Base-by-base conservation (phyloP, 2,329 filamentous ascomycete species). In the Rhytidhysteron rufulum region DNA sequence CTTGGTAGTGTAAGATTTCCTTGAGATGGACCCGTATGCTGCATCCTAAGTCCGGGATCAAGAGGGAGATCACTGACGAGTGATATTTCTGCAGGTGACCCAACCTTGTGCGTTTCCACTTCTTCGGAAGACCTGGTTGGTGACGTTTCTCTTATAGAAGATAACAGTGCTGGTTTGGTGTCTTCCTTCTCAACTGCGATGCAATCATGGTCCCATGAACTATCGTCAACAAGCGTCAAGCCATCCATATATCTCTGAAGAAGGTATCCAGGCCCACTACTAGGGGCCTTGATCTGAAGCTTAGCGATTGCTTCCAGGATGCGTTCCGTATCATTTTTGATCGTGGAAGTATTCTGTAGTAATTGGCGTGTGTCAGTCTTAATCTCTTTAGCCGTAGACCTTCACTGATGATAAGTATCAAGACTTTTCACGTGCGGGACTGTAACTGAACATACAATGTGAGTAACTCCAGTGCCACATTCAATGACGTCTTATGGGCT, bases 161-260 rank as follows among this genome's bases (percentile, higher is more conserved):
- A 27, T 27, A 27, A 13, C 7, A 13, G 7, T 27, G 7, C 8
- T 27, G 24, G 24, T 7, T 27, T 7, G n/a, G n/a, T n/a, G n/a
- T n/a, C n/a, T 27, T 27, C 24, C 8, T 27, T 27, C 24, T 7
- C 7, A 27, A 13, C 7, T 27, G 7, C 13, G 24, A 27, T 27
- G 24, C 8, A 27, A 27, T 27, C 13, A 7, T 27, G 24, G 13
- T 27, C 24, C 8, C 7, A 8, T 7, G 24, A 27, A 27, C 24
- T 27, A 20, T 44, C 42, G 2, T 39, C 45, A 33, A 45, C 44
- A 8, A 27, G 40, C 8, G 42, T 42, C 13, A 48, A 32, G 18
- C 41, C 34, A 16, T 48, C 45, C 24, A 48, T 17, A 31, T 44
- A 48, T 35, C 39, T 44, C 21, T 42, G 32, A 5, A 48, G 37